Conservation (phyloP, 2,329 filamentous ascomycete species). For the Cladosporium sp. region DNA sequence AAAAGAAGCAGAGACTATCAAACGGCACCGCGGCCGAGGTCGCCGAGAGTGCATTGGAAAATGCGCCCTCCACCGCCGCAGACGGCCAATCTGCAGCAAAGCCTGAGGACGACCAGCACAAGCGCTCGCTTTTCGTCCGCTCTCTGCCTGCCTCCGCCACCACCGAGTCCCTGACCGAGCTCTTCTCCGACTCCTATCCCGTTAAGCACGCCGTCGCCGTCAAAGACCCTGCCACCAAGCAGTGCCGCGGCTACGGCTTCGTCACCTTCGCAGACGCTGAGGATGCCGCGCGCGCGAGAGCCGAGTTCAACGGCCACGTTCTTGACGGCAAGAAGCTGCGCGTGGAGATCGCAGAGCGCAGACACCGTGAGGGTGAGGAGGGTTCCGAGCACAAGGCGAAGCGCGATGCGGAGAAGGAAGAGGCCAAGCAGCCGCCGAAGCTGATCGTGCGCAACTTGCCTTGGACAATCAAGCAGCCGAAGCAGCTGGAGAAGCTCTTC, state of each 20-base stretch:
- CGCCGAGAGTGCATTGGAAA: conserved; percentile 9
- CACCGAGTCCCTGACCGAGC: conserved; percentile 72
- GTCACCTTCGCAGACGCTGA: conserved; percentile 93
- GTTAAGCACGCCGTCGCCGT: conserved; percentile 96
- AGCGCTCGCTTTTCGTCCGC: conserved; percentile 72
- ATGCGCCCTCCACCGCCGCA: not conserved
- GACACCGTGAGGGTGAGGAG: conserved; percentile 57
- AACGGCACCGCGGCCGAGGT: conserved; percentile 21
- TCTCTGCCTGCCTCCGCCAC: conserved; percentile 74
- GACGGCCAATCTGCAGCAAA: conserved; percentile 4
- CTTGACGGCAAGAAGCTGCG: conserved; percentile 76
- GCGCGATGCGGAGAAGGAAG: conserved; percentile 54
- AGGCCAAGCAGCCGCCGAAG: conserved; percentile 65
- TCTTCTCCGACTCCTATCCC: conserved; percentile 91
- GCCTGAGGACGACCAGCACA: conserved; percentile 17
- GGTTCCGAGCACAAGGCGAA: conserved; percentile 57
- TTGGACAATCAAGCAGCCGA: conserved; percentile 85
- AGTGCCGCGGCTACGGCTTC: conserved; percentile 89
- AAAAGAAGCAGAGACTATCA: conserved; percentile 27
- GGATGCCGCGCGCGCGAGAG: conserved; percentile 74
- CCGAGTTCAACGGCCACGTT: conserved; percentile 70
- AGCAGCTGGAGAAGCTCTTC: conserved; percentile 75
- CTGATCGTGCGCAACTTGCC: conserved; percentile 90
- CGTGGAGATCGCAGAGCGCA: conserved; percentile 80
- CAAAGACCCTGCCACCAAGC: conserved; percentile 74